Evolutionary conservation across 73 alveolate genomes (phyloP), one percentile per base, ranked within the genome.

Genomic region (Diophrys appendiculata): DNA sequence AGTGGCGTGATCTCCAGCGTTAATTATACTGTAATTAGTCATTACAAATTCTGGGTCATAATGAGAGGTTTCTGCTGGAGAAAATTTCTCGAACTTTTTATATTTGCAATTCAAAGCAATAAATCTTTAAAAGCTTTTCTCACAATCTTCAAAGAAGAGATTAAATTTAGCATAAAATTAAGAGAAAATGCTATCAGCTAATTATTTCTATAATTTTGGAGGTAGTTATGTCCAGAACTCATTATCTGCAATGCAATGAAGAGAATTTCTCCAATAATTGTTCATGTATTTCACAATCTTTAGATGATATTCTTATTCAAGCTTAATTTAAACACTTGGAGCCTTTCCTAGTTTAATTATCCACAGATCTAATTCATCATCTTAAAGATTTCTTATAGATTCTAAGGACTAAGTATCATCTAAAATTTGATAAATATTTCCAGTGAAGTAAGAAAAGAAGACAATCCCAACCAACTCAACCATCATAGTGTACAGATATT

Each of bases 371-470:
- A 69, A 60, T 33, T 75, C 84, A 34, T 83, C 76, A 54, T 75
- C 82, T 14, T 67, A 29, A 18, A 64, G 82, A 18, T 65, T 71
- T 26, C 52, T 79, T 11, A 83, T 26, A 32, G 74, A 85, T 52
- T 25, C 28, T 0, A 80, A 68, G 2, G 82, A 80, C 65, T 71
- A 77, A 0, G 28, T 69, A 35, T 74, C 80, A 28, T 31, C 82
- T 1, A 83, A 69, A 43, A 83, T 29, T 5, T 43, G 65, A 43
- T 69, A 75, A 3, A 83, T 76, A 33, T 80, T 83, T 5, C 91
- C 91, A 68, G 76, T 83, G 14, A 83, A 33, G 56, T 75, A 83
- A 65, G 85, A 85, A 35, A 83, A 83, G 77, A 83, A 75, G 65
- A 81, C 91, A 26, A 83, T 71, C 13, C 91, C 91, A 0, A 83